These are phyloP conservation scores for Orobanche coerulescens DNA, from an alignment of 257 asterid genomes.

Conservation along the genomic window DNA sequence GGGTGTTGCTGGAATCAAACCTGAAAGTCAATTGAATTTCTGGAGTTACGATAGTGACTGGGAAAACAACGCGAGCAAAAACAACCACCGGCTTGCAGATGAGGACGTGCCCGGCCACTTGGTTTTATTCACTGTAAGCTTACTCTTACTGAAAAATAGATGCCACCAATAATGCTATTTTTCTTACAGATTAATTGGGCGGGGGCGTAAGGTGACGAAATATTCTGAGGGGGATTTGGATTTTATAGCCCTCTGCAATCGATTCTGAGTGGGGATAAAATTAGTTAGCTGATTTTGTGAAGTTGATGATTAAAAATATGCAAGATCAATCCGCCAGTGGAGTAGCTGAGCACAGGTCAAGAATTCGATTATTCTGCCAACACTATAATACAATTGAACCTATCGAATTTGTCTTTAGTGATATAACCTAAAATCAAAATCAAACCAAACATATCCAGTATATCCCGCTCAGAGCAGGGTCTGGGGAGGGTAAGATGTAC, in stretches of 20 bases:
- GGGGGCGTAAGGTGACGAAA: background rate
- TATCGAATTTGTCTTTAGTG: no score
- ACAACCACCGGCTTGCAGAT: slow-evolving; percentile 2
- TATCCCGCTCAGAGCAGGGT: no score
- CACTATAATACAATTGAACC: no score
- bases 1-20: slow-evolving; percentile 25
- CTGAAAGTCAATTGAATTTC: slow-evolving; percentile 22
- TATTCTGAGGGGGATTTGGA: no score
- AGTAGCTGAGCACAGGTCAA: no score
- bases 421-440: no score
- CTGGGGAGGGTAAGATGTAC: no score
- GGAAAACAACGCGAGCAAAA: slow-evolving; percentile 16
- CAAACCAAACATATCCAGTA: no score
- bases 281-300: slow-evolving; percentile 4
- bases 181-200: background rate
- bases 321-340: slow-evolving; percentile 15
- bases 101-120: slow-evolving; percentile 8
- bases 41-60: slow-evolving; percentile 13
- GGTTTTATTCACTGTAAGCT: slow-evolving; percentile 15
- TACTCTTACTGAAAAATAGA: slow-evolving; percentile 17
- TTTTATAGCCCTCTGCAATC: slow-evolving; percentile 19
- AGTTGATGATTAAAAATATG: background rate
- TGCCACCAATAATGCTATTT: background rate
- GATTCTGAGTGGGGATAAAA: slow-evolving; percentile 14
- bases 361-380: no score